Percentiles rank a stretch among this genome's conserved stretches.
Conservation (phyloP, 192 early-diverging fungal species). For the Diversispora eburnea region DNA sequence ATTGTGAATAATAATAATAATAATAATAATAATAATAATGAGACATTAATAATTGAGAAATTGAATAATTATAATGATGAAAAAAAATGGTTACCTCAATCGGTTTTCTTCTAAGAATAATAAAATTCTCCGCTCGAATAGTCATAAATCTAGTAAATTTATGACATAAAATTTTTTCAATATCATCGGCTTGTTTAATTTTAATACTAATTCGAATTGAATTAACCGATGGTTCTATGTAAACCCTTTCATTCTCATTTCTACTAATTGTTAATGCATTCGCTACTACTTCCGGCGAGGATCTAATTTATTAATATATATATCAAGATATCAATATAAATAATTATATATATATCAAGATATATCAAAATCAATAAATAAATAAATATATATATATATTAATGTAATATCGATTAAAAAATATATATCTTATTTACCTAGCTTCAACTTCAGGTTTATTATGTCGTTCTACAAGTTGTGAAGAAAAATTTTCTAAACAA, state of each 20-base stretch:
- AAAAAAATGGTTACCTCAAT: constrained; percentile 58
- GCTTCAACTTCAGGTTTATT: constrained; percentile 98
- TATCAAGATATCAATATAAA: too few relatives aligned
- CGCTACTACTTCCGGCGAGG: constrained; percentile 78
- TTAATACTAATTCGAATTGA: constrained; percentile 91
- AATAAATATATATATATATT: too few relatives aligned
- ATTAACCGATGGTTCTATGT: constrained; percentile 91
- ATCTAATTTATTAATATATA: constrained; percentile 35
- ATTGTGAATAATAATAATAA: constrained; percentile 3
- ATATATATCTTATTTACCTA: constrained; percentile 43
- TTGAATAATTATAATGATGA: too few relatives aligned
- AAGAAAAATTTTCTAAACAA: constrained; percentile 97
- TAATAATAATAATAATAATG: constrained; percentile 5
- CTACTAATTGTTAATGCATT: constrained; percentile 83
- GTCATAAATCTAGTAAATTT: constrained; percentile 98
- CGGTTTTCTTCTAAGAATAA: constrained; percentile 87
- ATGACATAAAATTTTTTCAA: constrained; percentile 90
- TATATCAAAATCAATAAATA: too few relatives aligned
- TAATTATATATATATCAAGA: too few relatives aligned
- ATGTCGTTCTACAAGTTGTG: constrained; percentile 95
- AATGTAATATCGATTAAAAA: neutral
- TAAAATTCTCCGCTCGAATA: constrained; percentile 94
- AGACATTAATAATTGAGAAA: neutral
- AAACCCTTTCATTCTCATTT: constrained; percentile 90
- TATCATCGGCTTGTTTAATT: constrained; percentile 98